Percentiles rank a stretch among this genome's conserved stretches.
Conservation (phyloP, 192 early-diverging fungal genomes). For the Martensiomyces pterosporus region DNA sequence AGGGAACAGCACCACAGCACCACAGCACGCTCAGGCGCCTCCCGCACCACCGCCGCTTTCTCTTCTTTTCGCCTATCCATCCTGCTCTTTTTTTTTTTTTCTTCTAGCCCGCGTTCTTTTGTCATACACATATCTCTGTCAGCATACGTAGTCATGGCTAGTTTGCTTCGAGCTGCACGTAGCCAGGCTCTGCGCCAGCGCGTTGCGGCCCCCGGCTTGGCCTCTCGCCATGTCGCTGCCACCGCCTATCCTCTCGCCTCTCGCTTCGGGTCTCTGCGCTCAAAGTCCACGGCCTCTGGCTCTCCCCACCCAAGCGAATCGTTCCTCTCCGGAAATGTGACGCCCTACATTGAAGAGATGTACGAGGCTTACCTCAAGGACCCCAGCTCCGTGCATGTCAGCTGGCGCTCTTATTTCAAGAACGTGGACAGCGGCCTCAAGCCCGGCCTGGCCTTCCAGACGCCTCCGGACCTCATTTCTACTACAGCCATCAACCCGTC, state of each 20-base stretch:
- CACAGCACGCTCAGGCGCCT: no score
- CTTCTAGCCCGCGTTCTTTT: constrained; percentile 2
- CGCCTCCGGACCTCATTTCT: constrained; percentile 77
- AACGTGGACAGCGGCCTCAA: constrained; percentile 64
- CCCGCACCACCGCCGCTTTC: not conserved
- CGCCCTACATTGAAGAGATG: constrained; percentile 92
- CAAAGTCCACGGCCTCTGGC: constrained; percentile 29
- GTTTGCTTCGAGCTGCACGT: constrained; percentile 48
- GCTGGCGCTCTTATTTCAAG: constrained; percentile 96
- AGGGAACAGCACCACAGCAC: no score
- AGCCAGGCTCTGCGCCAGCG: constrained; percentile 46
- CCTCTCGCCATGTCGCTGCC: constrained; percentile 6
- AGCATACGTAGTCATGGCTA: constrained; percentile 19
- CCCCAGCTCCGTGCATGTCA: constrained; percentile 86
- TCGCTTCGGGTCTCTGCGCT: constrained; percentile 14
- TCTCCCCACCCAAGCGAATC: constrained; percentile 62
- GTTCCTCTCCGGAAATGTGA: constrained; percentile 84
- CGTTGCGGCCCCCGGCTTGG: constrained; percentile 2
- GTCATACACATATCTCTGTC: not conserved
- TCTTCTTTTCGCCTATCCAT: constrained; percentile 1
- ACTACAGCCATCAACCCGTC: constrained; percentile 58
- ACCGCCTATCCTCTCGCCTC: constrained; percentile 9
- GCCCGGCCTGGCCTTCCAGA: constrained; percentile 68
- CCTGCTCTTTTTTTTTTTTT: constrained; percentile 10
- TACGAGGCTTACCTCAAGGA: constrained; percentile 89